Conservation (phyloP, 2,329 filamentous ascomycete genomes). For the Teratosphaeria zuluensis region DNA sequence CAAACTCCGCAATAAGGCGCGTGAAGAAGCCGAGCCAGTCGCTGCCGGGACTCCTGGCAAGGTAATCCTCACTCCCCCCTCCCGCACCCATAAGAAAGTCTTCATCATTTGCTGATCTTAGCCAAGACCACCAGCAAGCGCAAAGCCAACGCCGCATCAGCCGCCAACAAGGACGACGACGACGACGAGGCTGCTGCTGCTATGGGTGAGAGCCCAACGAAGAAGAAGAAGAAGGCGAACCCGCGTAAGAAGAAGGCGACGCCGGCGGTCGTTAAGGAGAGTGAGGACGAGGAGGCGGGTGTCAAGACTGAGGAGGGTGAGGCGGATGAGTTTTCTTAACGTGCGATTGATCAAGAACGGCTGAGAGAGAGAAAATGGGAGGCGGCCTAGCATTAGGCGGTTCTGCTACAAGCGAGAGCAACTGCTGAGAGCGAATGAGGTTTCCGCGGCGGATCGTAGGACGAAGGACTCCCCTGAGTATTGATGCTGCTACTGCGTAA, state of each 20-base stretch:
- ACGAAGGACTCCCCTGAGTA: no score
- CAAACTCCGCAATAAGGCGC: constrained; percentile 11
- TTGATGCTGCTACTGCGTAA: background rate
- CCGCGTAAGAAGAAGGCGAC: no score
- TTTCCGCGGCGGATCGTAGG: background rate
- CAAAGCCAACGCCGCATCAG: no score
- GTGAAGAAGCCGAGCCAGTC: background rate
- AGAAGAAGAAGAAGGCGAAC: no score
- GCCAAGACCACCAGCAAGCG: no score
- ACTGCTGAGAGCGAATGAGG: background rate
- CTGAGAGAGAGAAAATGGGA: background rate
- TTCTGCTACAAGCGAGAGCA: background rate
- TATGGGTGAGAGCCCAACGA: no score
- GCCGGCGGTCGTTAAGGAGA: no score
- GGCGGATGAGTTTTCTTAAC: background rate
- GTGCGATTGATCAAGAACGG: no score
- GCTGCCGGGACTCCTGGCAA: background rate
- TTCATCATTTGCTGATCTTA: no score
- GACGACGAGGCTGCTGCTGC: no score
- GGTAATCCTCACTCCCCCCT: background rate
- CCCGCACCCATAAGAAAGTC: background rate
- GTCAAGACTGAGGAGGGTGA: background rate
- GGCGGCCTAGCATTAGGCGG: background rate
- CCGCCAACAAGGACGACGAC: no score
- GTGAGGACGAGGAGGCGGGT: background rate